phyloP scores from a whole-genome alignment of 2,329 filamentous ascomycete species.

The Ophiostoma sp. region DNA sequence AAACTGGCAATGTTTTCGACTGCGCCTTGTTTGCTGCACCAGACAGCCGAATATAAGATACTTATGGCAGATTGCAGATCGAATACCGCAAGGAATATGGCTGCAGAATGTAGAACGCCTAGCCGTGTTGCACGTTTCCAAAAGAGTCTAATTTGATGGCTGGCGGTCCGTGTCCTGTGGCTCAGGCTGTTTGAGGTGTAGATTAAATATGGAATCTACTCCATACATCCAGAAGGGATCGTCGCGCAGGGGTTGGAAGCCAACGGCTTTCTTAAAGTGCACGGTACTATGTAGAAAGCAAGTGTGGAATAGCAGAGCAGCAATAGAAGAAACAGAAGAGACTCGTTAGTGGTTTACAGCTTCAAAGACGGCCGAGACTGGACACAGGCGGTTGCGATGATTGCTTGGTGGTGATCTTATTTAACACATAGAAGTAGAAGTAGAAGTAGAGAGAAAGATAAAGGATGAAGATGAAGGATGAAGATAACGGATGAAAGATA shows the following conservation, averaged over 20 bases:
- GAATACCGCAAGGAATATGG: neutral
- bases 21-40: neutral
- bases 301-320: too few relatives aligned
- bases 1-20: neutral
- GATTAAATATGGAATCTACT: neutral
- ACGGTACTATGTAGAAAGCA: too few relatives aligned
- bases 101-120: neutral
- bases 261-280: neutral
- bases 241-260: neutral
- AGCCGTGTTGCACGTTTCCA: neutral
- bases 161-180: neutral
- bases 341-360: too few relatives aligned
- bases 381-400: too few relatives aligned
- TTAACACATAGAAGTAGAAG: too few relatives aligned
- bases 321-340: too few relatives aligned
- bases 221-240: too few relatives aligned
- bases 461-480: too few relatives aligned
- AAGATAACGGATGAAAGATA: too few relatives aligned
- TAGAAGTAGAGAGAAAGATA: neutral
- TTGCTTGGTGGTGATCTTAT: too few relatives aligned
- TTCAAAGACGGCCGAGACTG: too few relatives aligned
- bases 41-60: neutral
- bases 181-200: neutral
- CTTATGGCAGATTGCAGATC: neutral
- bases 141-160: neutral